These are phyloP conservation scores for Kentomonas sorsogonicus DNA, from an alignment of 208 protist species.

Conservation along the genomic window DNA sequence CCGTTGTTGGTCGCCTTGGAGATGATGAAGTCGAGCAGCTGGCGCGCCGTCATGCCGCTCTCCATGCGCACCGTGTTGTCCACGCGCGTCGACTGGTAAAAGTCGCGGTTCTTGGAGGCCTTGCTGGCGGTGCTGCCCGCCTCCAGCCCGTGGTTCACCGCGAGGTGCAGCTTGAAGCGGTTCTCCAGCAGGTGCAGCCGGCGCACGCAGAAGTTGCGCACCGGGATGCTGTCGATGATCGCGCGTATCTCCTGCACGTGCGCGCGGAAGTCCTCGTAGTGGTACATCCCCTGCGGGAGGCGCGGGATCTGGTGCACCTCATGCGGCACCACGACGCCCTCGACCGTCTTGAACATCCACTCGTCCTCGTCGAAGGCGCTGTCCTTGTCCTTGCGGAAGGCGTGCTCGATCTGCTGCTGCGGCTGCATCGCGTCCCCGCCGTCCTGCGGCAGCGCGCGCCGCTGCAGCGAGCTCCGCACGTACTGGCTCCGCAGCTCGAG, in stretches of 20 bases:
- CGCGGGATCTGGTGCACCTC: slow-evolving; percentile 86
- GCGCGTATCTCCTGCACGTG: slow-evolving; percentile 72
- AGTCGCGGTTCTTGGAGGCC: slow-evolving; percentile 89
- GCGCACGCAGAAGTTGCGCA: slow-evolving; percentile 81
- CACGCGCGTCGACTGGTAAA: slow-evolving; percentile 95
- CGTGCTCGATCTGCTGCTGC: slow-evolving; percentile 7
- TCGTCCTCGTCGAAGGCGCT: slow-evolving; percentile 78
- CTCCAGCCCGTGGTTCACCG: slow-evolving; percentile 87
- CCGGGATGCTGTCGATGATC: slow-evolving; percentile 52
- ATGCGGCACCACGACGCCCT: slow-evolving; percentile 83
- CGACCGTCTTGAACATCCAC: slow-evolving; percentile 90
- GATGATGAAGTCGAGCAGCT: slow-evolving; percentile 94
- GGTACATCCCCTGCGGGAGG: slow-evolving; percentile 83
- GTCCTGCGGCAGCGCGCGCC: slow-evolving; percentile 6
- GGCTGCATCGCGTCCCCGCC: not conserved
- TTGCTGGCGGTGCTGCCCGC: slow-evolving; percentile 66
- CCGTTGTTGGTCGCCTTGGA: slow-evolving; percentile 88
- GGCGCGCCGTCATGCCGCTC: slow-evolving; percentile 91
- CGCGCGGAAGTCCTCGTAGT: slow-evolving; percentile 72
- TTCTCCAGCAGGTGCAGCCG: slow-evolving; percentile 89
- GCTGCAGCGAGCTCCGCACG: slow-evolving; percentile 14
- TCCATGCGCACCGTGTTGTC: slow-evolving; percentile 96
- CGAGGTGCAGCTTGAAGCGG: slow-evolving; percentile 89
- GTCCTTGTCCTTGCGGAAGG: slow-evolving; percentile 28
- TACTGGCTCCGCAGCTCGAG: slow-evolving; percentile 73